These are phyloP conservation scores for Leccinum olivaceopallidum DNA, from an alignment of 768 basidiomycete species.

Conservation along the genomic window DNA sequence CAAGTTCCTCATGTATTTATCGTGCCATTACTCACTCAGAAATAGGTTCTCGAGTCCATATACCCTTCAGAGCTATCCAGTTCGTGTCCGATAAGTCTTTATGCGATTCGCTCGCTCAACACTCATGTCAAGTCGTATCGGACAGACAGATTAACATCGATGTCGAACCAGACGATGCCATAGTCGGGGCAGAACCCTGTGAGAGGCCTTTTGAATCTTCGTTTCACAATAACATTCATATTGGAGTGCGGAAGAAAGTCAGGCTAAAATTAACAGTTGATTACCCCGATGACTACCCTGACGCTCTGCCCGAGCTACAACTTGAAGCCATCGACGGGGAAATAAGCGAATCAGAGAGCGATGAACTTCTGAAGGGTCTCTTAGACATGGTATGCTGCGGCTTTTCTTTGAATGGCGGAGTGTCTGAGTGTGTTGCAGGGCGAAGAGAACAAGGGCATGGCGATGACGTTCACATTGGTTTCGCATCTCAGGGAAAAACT, in stretches of 20 bases:
- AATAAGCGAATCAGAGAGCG: constrained; percentile 57
- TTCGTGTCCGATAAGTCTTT: constrained; percentile 51
- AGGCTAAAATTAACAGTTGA: constrained; percentile 68
- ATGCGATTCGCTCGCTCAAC: constrained; percentile 43
- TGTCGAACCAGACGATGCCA: constrained; percentile 81
- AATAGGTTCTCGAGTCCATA: constrained; percentile 90
- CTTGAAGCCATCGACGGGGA: constrained; percentile 66
- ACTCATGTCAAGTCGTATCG: constrained; percentile 72
- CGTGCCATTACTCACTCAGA: constrained; percentile 14
- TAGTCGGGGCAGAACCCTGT: constrained; percentile 61
- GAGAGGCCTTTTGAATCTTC: constrained; percentile 21
- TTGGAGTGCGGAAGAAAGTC: constrained; percentile 51
- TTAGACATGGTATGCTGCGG: constrained; percentile 50
- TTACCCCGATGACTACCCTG: constrained; percentile 85
- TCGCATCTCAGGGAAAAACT: constrained; percentile 82
- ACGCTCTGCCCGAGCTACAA: constrained; percentile 71
- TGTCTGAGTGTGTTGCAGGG: constrained; percentile 45
- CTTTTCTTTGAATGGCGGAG: background rate
- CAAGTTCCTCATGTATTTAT: constrained; percentile 10
- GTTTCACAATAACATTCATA: constrained; percentile 12
- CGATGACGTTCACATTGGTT: constrained; percentile 96
- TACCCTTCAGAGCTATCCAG: constrained; percentile 93
- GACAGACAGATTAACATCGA: constrained; percentile 80
- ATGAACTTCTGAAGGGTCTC: constrained; percentile 56
- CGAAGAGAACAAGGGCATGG: constrained; percentile 89